Evolutionary conservation across 169 alveolate genomes (phyloP).

Genomic region (Plasmodium inui): DNA sequence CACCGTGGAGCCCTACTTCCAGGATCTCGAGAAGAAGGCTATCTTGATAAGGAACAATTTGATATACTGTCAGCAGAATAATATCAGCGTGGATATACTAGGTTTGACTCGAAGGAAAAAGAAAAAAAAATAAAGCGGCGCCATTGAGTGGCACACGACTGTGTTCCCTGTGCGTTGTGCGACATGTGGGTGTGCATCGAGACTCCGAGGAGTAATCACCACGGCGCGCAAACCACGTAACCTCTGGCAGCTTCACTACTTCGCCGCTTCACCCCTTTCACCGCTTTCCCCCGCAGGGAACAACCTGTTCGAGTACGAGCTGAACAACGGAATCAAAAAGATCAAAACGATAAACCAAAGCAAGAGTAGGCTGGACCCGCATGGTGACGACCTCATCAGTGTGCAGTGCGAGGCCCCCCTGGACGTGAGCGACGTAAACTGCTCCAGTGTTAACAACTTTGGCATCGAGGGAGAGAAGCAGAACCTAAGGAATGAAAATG

Average conservation of each 20-base stretch:
- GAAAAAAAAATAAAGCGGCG: background rate
- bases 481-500: slow-evolving; percentile 3
- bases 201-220: background rate
- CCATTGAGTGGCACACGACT: background rate
- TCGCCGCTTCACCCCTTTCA: background rate
- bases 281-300: slow-evolving; percentile 14
- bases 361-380: background rate
- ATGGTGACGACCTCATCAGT: slow-evolving; percentile 6
- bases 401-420: slow-evolving; percentile 26
- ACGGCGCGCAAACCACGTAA: background rate
- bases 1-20: slow-evolving; percentile 51
- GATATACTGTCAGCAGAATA: slow-evolving; percentile 44
- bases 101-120: slow-evolving; percentile 1
- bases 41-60: slow-evolving; percentile 66
- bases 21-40: slow-evolving; percentile 69
- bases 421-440: slow-evolving; percentile 67
- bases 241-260: background rate
- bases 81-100: slow-evolving; percentile 67
- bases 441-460: slow-evolving; percentile 18
- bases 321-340: slow-evolving; percentile 36
- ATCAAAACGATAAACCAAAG: slow-evolving; percentile 40
- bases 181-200: background rate
- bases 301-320: slow-evolving; percentile 37
- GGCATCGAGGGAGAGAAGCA: background rate
- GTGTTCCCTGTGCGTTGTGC: background rate